These are phyloP conservation scores for Crithidia acanthocephali DNA, from an alignment of 208 protist species.

Conservation along the genomic window DNA sequence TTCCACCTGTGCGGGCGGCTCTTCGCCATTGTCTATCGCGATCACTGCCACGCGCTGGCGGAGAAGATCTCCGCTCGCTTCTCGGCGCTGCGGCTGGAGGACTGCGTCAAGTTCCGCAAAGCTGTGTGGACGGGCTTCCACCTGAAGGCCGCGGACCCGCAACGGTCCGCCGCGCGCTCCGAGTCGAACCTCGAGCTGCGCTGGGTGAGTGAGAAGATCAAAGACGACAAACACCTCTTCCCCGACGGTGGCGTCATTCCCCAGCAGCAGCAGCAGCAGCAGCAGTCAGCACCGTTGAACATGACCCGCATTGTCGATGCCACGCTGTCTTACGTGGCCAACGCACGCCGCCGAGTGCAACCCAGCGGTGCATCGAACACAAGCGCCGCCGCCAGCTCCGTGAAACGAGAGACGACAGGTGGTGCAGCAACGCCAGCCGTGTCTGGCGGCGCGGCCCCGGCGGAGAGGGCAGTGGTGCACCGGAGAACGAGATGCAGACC, in stretches of 20 bases:
- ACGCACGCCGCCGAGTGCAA: conserved; percentile 28
- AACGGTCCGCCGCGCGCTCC: conserved; percentile 28
- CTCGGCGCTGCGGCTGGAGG: conserved; percentile 32
- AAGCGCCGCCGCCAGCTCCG: not conserved
- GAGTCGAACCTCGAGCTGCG: conserved; percentile 45
- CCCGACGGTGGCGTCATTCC: conserved; percentile 17
- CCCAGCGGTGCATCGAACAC: not conserved
- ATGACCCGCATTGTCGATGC: conserved; percentile 30
- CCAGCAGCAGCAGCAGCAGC: conserved; percentile 23
- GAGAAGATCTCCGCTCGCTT: conserved; percentile 29
- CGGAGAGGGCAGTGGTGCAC: not conserved
- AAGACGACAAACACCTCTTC: conserved; percentile 68
- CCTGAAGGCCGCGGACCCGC: conserved; percentile 31
- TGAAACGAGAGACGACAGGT: too few relatives aligned
- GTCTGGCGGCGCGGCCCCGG: not conserved
- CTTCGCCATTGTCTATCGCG: conserved; percentile 35
- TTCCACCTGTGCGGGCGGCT: conserved; percentile 39
- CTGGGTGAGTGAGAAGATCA: conserved; percentile 53
- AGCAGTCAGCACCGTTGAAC: conserved; percentile 6
- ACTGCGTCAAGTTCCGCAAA: conserved; percentile 39
- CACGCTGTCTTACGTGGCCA: conserved; percentile 32
- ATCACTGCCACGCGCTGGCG: conserved; percentile 28
- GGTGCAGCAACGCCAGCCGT: too few relatives aligned
- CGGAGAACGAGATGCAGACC: conserved; percentile 49
- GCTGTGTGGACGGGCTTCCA: conserved; percentile 37